Evolutionary conservation across 1,284 basidiomycete genomes (phyloP).

Genomic region (Irpex sp.): DNA sequence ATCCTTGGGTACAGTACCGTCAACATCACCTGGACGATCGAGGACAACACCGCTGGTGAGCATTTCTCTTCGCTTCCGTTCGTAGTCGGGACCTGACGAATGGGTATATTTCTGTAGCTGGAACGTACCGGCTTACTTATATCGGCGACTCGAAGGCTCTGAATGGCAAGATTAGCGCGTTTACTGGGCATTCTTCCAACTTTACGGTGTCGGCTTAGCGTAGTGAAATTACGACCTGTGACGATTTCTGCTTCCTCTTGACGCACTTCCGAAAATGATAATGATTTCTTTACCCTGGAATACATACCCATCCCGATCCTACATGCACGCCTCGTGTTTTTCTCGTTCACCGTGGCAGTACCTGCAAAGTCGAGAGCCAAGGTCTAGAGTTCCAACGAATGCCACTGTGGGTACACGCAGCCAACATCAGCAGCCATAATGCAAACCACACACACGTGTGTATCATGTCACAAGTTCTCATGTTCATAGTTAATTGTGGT

Average conservation of each 20-base stretch:
- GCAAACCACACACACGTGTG: not conserved
- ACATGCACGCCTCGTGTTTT: not conserved
- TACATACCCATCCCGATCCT: not conserved
- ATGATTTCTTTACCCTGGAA: not conserved
- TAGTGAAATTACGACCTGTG: not conserved
- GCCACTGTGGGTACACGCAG: not conserved
- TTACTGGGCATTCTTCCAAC: conserved; percentile 56
- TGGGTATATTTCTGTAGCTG: conserved; percentile 34
- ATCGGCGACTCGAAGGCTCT: conserved; percentile 72
- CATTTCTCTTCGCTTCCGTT: conserved; percentile 2
- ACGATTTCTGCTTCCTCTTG: not conserved
- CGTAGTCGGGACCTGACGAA: not conserved
- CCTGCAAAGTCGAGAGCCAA: not conserved
- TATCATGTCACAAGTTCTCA: not conserved
- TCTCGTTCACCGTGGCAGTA: not conserved
- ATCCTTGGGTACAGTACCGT: conserved; percentile 60
- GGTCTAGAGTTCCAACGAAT: not conserved
- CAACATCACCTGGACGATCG: conserved; percentile 66
- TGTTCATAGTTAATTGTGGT: not conserved
- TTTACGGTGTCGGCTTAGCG: conserved; percentile 49
- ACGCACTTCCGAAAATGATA: not conserved
- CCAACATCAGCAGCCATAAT: not conserved
- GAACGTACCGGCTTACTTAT: conserved; percentile 70
- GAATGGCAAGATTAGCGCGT: conserved; percentile 56
- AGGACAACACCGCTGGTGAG: conserved; percentile 54